phyloP scores from a whole-genome alignment of 352 stramenopile genomes.

The Phytopythium aichiense region DNA sequence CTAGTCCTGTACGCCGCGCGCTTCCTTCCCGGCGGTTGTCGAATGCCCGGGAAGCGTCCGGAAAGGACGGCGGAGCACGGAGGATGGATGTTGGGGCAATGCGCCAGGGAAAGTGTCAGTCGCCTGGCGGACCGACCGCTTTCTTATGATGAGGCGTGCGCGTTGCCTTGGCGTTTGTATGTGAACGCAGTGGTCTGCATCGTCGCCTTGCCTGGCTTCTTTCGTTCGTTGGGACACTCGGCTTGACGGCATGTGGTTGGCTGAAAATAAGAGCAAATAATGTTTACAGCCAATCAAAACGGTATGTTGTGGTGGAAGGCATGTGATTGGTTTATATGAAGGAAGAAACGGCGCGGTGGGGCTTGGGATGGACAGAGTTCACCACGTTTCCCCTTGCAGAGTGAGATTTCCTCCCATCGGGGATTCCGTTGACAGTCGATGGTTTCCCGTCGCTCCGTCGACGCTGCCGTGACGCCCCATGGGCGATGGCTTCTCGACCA shows the following conservation, averaged over 20 bases:
- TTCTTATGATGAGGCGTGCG: neutral
- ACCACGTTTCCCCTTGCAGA: no score
- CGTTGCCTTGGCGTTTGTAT: conserved; percentile 1
- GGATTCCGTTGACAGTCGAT: no score
- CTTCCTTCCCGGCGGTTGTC: neutral
- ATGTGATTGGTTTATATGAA: neutral
- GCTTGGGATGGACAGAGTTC: neutral
- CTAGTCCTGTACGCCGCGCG: neutral
- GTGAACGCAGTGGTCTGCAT: neutral
- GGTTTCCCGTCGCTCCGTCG: no score
- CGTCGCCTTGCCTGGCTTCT: conserved; percentile 6
- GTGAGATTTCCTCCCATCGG: no score
- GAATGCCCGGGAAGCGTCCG: neutral
- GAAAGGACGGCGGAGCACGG: neutral
- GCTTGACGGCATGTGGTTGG: neutral
- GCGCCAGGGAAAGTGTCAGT: neutral
- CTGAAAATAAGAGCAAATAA: neutral
- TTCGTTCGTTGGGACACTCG: neutral
- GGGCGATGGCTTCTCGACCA: no score
- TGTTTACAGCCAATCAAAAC: neutral
- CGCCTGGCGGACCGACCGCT: neutral
- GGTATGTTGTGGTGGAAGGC: no score
- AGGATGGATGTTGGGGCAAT: neutral
- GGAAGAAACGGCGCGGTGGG: neutral
- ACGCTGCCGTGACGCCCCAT: no score